Evolutionary conservation across 495 filamentous ascomycete species (phyloP).

Genomic region (Penicillium coffeae): DNA sequence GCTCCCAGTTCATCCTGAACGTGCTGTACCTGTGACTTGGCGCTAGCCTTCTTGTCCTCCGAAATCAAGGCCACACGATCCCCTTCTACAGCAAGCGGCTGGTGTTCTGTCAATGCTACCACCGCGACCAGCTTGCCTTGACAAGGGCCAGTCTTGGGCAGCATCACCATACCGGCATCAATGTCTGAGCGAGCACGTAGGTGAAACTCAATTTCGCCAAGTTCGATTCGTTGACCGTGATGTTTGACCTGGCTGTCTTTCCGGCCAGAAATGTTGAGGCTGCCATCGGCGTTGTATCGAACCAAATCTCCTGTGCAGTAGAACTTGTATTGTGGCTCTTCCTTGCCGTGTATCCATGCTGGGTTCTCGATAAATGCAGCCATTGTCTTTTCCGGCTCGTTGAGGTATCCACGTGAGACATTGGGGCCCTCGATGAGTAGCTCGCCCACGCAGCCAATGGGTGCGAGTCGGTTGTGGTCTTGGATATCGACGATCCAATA

Average conservation of each 20-base stretch:
- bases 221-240: conserved; percentile 39
- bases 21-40: not conserved
- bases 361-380: conserved; percentile 36
- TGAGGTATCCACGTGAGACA: conserved; percentile 48
- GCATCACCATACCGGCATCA: not conserved
- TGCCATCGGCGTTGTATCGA: conserved; percentile 10
- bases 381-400: conserved; percentile 40
- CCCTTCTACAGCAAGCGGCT: not conserved
- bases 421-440: conserved; percentile 54
- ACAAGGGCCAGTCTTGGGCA: not conserved
- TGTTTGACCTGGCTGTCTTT: conserved; percentile 39
- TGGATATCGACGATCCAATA: conserved; percentile 49
- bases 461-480: conserved; percentile 44
- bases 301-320: conserved; percentile 33
- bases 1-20: not conserved
- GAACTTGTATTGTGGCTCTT: conserved; percentile 7
- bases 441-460: conserved; percentile 52
- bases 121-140: not conserved
- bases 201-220: conserved; percentile 33
- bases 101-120: not conserved
- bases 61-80: too few relatives aligned
- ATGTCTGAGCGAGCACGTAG: not conserved
- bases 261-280: conserved; percentile 20
- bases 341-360: conserved; percentile 1
- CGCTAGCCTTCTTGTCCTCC: not conserved